Evolutionary conservation across 306 rosid genomes (phyloP).

Genomic region (Pyrus pyrifolia): DNA sequence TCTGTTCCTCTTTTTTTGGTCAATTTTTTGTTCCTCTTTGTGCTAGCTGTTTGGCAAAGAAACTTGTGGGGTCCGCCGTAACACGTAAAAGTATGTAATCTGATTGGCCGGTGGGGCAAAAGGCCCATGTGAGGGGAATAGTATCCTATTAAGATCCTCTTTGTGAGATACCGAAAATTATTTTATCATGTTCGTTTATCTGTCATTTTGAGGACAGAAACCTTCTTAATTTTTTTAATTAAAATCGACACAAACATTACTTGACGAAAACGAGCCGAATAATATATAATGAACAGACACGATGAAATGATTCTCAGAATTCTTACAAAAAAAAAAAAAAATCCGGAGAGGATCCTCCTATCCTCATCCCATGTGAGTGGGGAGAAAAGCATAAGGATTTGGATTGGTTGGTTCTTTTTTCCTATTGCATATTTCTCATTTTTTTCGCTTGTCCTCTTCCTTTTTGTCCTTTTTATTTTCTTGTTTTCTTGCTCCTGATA

Average conservation of each 20-base stretch:
- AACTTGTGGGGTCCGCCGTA: slow-evolving; percentile 39
- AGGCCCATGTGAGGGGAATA: slow-evolving; percentile 34
- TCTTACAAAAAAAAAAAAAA: too few species aligned
- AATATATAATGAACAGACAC: too few species aligned
- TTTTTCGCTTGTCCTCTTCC: slow-evolving; percentile 8
- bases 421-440: background rate
- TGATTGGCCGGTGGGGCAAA: slow-evolving; percentile 34
- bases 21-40: background rate
- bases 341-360: too few species aligned
- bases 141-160: too few species aligned
- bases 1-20: background rate
- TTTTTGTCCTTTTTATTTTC: slow-evolving; percentile 18
- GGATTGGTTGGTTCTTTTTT: slow-evolving; percentile 17
- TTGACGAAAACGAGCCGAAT: too few species aligned
- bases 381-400: slow-evolving; percentile 13
- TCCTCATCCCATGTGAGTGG: background rate
- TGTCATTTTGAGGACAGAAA: too few species aligned
- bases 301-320: too few species aligned
- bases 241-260: too few species aligned
- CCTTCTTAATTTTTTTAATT: too few species aligned
- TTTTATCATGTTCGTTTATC: too few species aligned
- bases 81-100: slow-evolving; percentile 23
- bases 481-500: slow-evolving; percentile 10
- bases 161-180: too few species aligned
- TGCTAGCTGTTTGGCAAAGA: slow-evolving; percentile 56